Base-by-base conservation (phyloP, 768 basidiomycete species). In the Lactifluus piperatus region DNA sequence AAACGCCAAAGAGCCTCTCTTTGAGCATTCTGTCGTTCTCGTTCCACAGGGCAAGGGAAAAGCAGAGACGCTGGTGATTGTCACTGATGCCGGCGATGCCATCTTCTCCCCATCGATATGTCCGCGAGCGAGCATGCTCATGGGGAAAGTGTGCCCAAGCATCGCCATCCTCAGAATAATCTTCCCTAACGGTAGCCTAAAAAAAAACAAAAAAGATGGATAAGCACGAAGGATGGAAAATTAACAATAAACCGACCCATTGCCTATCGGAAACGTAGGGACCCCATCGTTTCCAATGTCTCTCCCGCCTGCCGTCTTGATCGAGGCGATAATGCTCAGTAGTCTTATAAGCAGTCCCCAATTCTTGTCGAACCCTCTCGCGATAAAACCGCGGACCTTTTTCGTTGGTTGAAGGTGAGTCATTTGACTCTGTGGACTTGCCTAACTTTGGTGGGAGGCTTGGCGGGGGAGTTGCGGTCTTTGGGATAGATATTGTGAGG, bases 81-180 rank as follows among this genome's bases (percentile, higher is more conserved):
- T 99, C 97, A 5, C 92, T 95, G 66, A 98, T 88, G 44, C 97
- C 97, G 32, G 89, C 97, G 57, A 99, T 86, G 49, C 97, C 97
- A 68, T 99, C 97, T 72, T 99, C 97, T 44, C 97, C 97, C 97
- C 97, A 99, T 68, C 97, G 81, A 74, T 97, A 99, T 24, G 94
- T 91, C 58, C 97, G 85, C 57, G 92, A 94, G 60, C 93, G 81
- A 1, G 93, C 88, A 56, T 94, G 92, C 57, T 89, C 91, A 68
- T 95, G 94, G 39, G 93, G 94, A 69, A 97, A 97, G 69, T 94
- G 91, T 58, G 81, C 85, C 93, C 93, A 97, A 8, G 92, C 94
- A 70, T 97, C 93, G 51, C 97, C 97, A 69, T 98, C 86, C 22
- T 79, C 86, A 36, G 97, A 98, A 74, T 99, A 99, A 71, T 99